Evolutionary conservation across 306 rosid genomes (phyloP).

Genomic region (Vigna reflexopilosa): DNA sequence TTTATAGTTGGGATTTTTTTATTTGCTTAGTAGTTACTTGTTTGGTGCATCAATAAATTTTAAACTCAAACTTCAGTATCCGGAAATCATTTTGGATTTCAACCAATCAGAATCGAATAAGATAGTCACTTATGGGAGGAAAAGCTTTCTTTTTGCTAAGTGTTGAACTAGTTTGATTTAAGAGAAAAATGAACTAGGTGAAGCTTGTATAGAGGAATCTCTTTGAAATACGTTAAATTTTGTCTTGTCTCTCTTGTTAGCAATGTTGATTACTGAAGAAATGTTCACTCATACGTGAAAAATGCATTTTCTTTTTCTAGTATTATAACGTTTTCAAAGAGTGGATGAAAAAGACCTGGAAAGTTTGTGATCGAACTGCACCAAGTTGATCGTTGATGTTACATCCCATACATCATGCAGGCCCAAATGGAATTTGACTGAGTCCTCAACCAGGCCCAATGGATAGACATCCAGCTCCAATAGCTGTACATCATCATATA

Average conservation of each 20-base stretch:
- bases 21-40: not conserved
- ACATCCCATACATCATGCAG: slow-evolving; percentile 5
- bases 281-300: slow-evolving; percentile 14
- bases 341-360: slow-evolving; percentile 16
- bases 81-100: not conserved
- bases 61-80: too few species aligned
- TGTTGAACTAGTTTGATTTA: not conserved
- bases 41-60: not conserved
- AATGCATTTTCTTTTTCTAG: not conserved
- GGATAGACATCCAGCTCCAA: slow-evolving; percentile 32
- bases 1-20: not conserved
- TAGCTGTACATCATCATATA: slow-evolving; percentile 18
- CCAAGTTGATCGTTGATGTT: slow-evolving; percentile 35
- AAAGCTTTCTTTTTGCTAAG: not conserved
- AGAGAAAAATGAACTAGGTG: not conserved
- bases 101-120: not conserved
- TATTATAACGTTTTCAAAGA: slow-evolving; percentile 10
- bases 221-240: not conserved
- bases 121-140: not conserved
- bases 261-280: slow-evolving; percentile 14
- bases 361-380: slow-evolving; percentile 32
- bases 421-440: not conserved
- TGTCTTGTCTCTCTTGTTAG: not conserved
- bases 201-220: not conserved
- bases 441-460: slow-evolving; percentile 35